Evolutionary conservation across 176 grass and related monocot species (phyloP).

Genomic region (Avena sativa): DNA sequence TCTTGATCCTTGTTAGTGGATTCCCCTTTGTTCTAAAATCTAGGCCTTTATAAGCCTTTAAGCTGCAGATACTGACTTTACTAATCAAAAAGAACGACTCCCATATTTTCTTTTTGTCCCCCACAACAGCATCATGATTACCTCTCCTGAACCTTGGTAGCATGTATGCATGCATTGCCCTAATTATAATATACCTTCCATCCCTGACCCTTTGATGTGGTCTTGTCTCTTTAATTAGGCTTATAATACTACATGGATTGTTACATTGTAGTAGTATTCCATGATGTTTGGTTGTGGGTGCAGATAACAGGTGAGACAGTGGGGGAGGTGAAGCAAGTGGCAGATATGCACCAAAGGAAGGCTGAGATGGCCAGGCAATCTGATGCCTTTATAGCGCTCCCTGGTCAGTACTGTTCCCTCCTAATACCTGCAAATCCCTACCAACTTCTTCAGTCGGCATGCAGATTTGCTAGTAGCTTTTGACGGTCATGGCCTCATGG

Average conservation of each 20-base stretch:
- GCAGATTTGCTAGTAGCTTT: constrained; percentile 2
- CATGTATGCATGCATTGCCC: constrained; percentile 10
- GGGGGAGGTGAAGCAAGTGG: constrained; percentile 68
- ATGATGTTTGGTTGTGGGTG: constrained; percentile 36
- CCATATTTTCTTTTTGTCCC: constrained; percentile 44
- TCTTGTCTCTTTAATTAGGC: background rate
- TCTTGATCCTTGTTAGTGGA: constrained; percentile 52
- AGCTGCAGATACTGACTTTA: constrained; percentile 43
- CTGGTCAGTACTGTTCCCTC: constrained; percentile 48
- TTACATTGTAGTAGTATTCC: background rate
- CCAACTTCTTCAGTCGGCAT: constrained; percentile 6
- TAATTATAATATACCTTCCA: constrained; percentile 18
- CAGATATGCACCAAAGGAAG: constrained; percentile 79
- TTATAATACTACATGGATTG: background rate
- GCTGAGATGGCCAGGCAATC: constrained; percentile 77
- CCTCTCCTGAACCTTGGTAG: constrained; percentile 38
- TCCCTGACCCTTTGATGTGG: background rate
- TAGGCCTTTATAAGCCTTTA: constrained; percentile 35
- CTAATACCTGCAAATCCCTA: constrained; percentile 22
- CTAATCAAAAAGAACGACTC: constrained; percentile 30
- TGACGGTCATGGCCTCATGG: background rate
- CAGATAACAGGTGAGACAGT: constrained; percentile 76
- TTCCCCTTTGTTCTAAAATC: constrained; percentile 38
- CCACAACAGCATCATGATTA: constrained; percentile 54
- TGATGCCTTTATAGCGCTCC: constrained; percentile 78